These are phyloP conservation scores for Neofusicoccum sp. DNA, from an alignment of 2,329 filamentous ascomycete species.

Conservation along the genomic window DNA sequence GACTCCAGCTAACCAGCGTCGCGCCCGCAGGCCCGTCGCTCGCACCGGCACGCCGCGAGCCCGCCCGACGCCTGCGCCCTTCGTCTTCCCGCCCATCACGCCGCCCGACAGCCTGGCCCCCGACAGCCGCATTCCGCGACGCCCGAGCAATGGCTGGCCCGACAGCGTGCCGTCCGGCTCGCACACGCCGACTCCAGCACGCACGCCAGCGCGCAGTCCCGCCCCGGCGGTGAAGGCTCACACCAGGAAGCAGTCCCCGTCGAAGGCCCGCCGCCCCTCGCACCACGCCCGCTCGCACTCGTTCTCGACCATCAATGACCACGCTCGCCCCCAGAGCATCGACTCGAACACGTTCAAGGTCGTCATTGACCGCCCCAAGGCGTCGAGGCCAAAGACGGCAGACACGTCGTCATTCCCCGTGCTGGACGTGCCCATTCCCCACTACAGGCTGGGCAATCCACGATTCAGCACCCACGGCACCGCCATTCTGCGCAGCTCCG, in stretches of 20 bases:
- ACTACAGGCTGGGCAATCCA: constrained; percentile 80
- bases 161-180: constrained; percentile 38
- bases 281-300: constrained; percentile 64
- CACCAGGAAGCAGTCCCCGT: constrained; percentile 23
- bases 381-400: constrained; percentile 63
- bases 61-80: constrained; percentile 37
- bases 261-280: constrained; percentile 26
- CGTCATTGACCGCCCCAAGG: constrained; percentile 72
- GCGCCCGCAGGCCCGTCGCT: constrained; percentile 36
- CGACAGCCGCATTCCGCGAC: constrained; percentile 29
- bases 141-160: constrained; percentile 40
- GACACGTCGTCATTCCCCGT: constrained; percentile 59
- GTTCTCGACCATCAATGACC: constrained; percentile 75
- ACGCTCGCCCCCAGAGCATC: constrained; percentile 51
- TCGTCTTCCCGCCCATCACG: constrained; percentile 43
- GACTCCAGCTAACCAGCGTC: constrained; percentile 25
- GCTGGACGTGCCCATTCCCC: constrained; percentile 77
- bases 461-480: constrained; percentile 77
- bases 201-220: constrained; percentile 28
- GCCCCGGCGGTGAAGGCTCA: constrained; percentile 13
- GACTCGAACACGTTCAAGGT: constrained; percentile 75
- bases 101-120: constrained; percentile 39
- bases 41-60: constrained; percentile 39
- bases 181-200: constrained; percentile 32
- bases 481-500: constrained; percentile 77